phyloP scores from a whole-genome alignment of 768 basidiomycete genomes.

The Russula dissimulans region DNA sequence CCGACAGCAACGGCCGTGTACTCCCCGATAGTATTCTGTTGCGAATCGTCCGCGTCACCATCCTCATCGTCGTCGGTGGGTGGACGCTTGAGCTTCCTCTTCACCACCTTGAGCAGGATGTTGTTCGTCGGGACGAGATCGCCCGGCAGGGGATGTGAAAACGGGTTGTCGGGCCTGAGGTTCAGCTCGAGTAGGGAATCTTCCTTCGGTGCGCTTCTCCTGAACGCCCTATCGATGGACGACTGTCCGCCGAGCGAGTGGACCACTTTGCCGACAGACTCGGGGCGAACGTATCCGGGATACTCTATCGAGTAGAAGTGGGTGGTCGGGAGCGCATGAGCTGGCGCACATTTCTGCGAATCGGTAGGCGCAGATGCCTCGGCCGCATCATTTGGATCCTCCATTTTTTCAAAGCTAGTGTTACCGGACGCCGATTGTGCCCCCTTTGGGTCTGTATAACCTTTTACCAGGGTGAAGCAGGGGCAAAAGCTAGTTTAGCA shows the following conservation, averaged over 20 bases:
- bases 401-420: too few species aligned
- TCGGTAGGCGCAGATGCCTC: not conserved
- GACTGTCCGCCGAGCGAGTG: slow-evolving; percentile 60
- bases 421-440: too few species aligned
- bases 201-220: slow-evolving; percentile 49
- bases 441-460: too few species aligned
- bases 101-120: slow-evolving; percentile 77
- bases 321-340: slow-evolving; percentile 41
- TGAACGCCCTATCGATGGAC: slow-evolving; percentile 69
- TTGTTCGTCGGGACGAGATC: slow-evolving; percentile 71
- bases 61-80: not conserved
- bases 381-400: not conserved
- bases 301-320: slow-evolving; percentile 81
- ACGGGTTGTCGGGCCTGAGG: slow-evolving; percentile 64
- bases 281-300: slow-evolving; percentile 68
- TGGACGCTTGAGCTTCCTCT: slow-evolving; percentile 46
- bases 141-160: slow-evolving; percentile 77
- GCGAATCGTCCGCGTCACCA: slow-evolving; percentile 15
- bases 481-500: too few species aligned
- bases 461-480: too few species aligned
- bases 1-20: slow-evolving; percentile 71
- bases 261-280: slow-evolving; percentile 55
- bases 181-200: slow-evolving; percentile 68
- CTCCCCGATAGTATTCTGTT: slow-evolving; percentile 41
- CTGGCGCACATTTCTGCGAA: slow-evolving; percentile 25